Evolutionary conservation across 768 basidiomycete genomes (phyloP).

Genomic region (Serendipita sp.): DNA sequence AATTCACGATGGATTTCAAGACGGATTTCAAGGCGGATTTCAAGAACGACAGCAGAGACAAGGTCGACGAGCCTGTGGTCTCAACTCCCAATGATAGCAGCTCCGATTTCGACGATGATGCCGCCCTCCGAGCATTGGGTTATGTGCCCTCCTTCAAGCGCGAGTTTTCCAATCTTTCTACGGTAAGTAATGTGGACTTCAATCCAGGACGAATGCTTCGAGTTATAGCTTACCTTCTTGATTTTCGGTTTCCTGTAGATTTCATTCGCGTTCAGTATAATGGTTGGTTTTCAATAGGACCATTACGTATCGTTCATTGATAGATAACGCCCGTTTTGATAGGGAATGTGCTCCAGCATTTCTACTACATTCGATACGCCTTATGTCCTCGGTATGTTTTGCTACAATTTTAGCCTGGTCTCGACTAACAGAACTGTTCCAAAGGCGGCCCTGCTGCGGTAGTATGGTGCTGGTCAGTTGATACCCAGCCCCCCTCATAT

Average conservation of each 20-base stretch:
- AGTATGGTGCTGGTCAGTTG: background rate
- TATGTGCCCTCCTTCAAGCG: constrained; percentile 8
- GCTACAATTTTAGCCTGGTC: too few species aligned
- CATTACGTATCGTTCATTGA: background rate
- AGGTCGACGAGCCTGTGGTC: background rate
- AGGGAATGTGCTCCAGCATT: background rate
- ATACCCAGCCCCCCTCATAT: background rate
- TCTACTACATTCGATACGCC: background rate
- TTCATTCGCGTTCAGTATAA: background rate
- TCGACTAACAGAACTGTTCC: too few species aligned
- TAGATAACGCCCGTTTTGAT: background rate
- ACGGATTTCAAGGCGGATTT: background rate
- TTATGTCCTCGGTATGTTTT: background rate
- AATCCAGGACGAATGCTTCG: background rate
- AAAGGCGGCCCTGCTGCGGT: background rate
- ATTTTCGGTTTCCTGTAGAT: background rate
- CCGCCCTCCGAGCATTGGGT: constrained; percentile 6
- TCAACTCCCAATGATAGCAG: background rate
- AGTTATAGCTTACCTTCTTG: background rate
- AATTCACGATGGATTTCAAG: background rate
- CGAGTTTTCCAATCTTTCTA: constrained; percentile 9
- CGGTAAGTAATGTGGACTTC: background rate
- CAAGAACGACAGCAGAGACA: background rate
- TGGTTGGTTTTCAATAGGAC: background rate
- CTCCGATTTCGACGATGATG: constrained; percentile 5